Percentiles rank a stretch among this genome's conserved stretches.
phyloP scores from a whole-genome alignment of 257 asterid genomes.

The Solanum lycopersicoides region DNA sequence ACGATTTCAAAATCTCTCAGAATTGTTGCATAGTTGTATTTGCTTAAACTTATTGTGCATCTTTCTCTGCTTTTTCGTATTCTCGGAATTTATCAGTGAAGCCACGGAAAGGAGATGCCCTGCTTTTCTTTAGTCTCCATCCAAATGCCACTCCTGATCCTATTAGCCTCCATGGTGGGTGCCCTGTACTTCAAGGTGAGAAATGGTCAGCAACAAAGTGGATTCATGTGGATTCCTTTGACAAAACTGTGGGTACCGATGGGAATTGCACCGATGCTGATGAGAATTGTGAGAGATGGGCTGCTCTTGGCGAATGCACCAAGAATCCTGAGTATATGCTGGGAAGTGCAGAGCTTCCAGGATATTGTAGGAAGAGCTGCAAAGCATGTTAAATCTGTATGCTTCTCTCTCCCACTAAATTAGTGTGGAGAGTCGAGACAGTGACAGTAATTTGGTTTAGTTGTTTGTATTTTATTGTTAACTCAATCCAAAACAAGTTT shows the following conservation, averaged over 20 bases:
- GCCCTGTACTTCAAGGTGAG: conserved; percentile 90
- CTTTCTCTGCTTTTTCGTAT: neutral
- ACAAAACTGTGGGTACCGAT: conserved; percentile 33
- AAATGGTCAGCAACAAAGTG: conserved; percentile 99
- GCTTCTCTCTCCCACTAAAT: neutral
- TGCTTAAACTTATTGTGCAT: neutral
- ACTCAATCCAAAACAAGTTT: neutral
- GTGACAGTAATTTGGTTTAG: neutral
- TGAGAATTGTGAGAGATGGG: conserved; percentile 82
- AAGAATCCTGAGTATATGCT: conserved; percentile 85
- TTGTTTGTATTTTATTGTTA: neutral
- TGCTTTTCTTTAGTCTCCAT: conserved; percentile 71
- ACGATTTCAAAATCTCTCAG: neutral
- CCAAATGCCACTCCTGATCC: conserved; percentile 76
- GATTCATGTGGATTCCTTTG: conserved; percentile 83
- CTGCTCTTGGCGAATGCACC: conserved; percentile 89
- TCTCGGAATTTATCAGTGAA: conserved; percentile 37
- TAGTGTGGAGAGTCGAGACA: neutral
- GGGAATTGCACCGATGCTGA: conserved; percentile 46
- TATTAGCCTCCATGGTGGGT: conserved; percentile 75
- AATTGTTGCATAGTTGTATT: neutral
- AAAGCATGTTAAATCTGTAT: conserved; percentile 37
- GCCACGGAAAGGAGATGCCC: conserved; percentile 92
- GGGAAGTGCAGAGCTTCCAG: conserved; percentile 66
- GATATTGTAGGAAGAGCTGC: conserved; percentile 91